Base-by-base conservation (phyloP, 2,329 filamentous ascomycete genomes). In the Fusarium equiseti region DNA sequence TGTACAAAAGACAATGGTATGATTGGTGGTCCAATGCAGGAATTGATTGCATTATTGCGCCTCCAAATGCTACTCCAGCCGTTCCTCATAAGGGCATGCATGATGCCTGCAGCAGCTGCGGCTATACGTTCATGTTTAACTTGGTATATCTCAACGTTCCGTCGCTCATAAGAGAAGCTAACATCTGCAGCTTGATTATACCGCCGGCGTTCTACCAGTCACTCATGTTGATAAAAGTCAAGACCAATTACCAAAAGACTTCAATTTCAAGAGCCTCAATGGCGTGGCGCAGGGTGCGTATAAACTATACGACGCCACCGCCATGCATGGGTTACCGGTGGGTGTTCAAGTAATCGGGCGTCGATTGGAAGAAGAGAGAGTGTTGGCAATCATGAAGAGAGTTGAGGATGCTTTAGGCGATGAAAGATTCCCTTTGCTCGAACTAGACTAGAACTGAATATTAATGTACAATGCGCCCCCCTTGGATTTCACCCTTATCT, bases 121-220 rank as follows among this genome's bases (percentile, higher is more conserved):
- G 94, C 2, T 98, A 98, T 77, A 98, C 95, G 0, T 97, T 98
- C 78, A 81, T 97, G 59, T 98, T 96, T 83, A 98, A 98, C 75
- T 72, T 98, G 76, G 91, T 92, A 82, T 80, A 88, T 82, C 9
- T 53, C 4, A 7, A 22, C 4, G 22, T 2, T 5, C 13, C 9
- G 35, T 10, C 27, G 15, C 2, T 15, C 13, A 5, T 11, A 10
- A 2, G 16, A 13, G 12, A 42, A 29, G 13, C 66, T 73, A 49
- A 75, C 32, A 15, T 27, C 3, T 29, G 24, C 67, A 93, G 89
- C 88, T 98, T 51, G 95, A 98, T 78, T 98, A 98, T 80, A 89
- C 92, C 2, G 88, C 89, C 15, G 95, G 95, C 40, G 89, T 97
- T 38, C 77, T 98, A 24, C 95, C 95, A 0, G 90, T 98, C 2